Percentiles rank a stretch among this genome's conserved stretches.
phyloP scores from a whole-genome alignment of 108 stramenopile species.

The Aureococcus anophagefferens region DNA sequence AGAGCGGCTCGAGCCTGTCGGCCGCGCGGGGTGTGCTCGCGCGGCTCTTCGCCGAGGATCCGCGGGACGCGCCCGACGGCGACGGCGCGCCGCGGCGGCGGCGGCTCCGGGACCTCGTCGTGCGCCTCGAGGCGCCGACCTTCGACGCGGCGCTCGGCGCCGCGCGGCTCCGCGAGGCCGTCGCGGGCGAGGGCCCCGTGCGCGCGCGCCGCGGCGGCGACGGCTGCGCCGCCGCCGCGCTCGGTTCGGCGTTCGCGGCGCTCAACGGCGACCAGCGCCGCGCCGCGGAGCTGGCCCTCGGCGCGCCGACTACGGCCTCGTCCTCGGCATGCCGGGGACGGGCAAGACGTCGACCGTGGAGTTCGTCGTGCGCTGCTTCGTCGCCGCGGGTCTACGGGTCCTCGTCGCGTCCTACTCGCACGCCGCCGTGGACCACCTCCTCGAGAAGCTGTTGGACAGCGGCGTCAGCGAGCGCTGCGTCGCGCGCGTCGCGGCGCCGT shows the following conservation, averaged over 20 bases:
- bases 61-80: too few species aligned
- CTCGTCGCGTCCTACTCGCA: conserved; percentile 91
- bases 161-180: neutral
- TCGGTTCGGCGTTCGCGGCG: neutral
- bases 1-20: too few species aligned
- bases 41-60: too few species aligned
- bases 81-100: too few species aligned
- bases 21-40: too few species aligned
- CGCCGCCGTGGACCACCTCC: conserved; percentile 84
- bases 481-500: neutral
- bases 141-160: neutral
- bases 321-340: conserved; percentile 45
- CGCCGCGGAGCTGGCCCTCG: neutral
- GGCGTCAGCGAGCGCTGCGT: neutral
- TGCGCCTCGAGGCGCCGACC: neutral
- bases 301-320: conserved; percentile 14
- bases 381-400: conserved; percentile 72
- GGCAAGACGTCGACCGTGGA: conserved; percentile 45
- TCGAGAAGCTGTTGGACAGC: conserved; percentile 68
- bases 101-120: neutral
- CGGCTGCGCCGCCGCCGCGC: neutral
- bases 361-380: conserved; percentile 72
- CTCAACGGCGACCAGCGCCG: conserved; percentile 3
- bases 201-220: neutral
- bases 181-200: neutral